Percentiles rank a stretch among this genome's conserved stretches.
phyloP scores from a whole-genome alignment of 2,329 filamentous ascomycete genomes.

The Colletotrichum spinosum region DNA sequence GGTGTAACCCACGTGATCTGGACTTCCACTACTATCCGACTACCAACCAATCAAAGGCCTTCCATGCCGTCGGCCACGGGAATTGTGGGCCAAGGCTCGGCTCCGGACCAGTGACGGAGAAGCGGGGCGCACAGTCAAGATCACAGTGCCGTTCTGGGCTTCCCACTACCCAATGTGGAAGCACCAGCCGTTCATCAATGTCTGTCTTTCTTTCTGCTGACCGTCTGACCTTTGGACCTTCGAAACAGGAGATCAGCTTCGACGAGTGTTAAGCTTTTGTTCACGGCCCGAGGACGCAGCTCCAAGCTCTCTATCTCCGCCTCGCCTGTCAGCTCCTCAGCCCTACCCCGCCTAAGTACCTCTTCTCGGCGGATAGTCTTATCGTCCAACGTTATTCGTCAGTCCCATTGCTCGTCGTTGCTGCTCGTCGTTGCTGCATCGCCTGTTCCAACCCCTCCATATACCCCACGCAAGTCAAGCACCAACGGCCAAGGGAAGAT shows the following conservation, averaged over 20 bases:
- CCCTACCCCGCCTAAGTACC: background rate
- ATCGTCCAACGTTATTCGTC: slow-evolving; percentile 2
- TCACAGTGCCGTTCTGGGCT: slow-evolving; percentile 22
- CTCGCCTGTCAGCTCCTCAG: background rate
- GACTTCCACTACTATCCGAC: background rate
- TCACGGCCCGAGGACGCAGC: slow-evolving; percentile 18
- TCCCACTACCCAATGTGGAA: background rate
- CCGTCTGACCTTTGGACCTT: slow-evolving; percentile 29
- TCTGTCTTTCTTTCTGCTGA: slow-evolving; percentile 2
- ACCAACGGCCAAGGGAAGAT: no score
- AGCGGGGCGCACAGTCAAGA: slow-evolving; percentile 28
- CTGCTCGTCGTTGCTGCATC: slow-evolving; percentile 1
- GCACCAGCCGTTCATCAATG: slow-evolving; percentile 13
- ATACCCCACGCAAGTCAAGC: background rate
- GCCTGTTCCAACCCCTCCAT: slow-evolving; percentile 12
- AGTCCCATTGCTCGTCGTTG: slow-evolving; percentile 13
- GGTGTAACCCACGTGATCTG: slow-evolving; percentile 28
- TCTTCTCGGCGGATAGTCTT: background rate
- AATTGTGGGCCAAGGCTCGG: slow-evolving; percentile 13
- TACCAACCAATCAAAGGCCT: slow-evolving; percentile 11
- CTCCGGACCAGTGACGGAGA: slow-evolving; percentile 36
- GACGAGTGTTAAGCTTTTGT: slow-evolving; percentile 24
- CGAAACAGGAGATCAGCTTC: slow-evolving; percentile 30
- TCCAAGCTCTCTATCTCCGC: slow-evolving; percentile 10
- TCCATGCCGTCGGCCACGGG: slow-evolving; percentile 17